These are phyloP conservation scores for Lachnellula subtilissima DNA, from an alignment of 2,329 filamentous ascomycete species.

Conservation along the genomic window DNA sequence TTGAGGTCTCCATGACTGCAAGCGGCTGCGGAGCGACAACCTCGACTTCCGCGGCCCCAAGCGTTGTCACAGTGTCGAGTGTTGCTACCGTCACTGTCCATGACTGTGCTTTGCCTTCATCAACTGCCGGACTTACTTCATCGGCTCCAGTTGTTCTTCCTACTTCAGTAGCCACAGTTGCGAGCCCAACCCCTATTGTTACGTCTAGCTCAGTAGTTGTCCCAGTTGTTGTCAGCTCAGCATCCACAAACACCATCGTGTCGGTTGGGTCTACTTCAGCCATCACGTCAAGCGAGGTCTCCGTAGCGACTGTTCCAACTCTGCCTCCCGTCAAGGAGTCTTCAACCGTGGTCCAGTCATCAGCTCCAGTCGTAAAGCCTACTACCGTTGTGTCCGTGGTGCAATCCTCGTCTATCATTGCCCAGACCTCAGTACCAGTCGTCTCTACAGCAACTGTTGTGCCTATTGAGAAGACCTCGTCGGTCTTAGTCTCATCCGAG, in stretches of 20 bases:
- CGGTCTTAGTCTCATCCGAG: not conserved
- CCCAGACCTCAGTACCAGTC: not conserved
- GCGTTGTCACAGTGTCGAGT: not conserved
- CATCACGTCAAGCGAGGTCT: too few species aligned
- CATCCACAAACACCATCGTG: not conserved
- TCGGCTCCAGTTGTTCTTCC: not conserved
- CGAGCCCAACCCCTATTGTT: not conserved
- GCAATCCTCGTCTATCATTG: not conserved
- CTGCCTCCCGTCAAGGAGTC: not conserved
- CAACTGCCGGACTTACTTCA: slow-evolving; percentile 1
- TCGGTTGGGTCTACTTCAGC: not conserved
- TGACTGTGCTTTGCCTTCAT: slow-evolving; percentile 4
- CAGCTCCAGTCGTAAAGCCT: not conserved
- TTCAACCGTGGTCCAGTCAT: not conserved
- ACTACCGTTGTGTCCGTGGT: not conserved
- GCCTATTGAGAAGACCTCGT: not conserved
- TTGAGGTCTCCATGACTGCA: slow-evolving; percentile 42
- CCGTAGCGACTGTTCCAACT: too few species aligned
- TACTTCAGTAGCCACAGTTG: not conserved
- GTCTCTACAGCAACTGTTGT: not conserved
- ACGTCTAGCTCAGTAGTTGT: too few species aligned
- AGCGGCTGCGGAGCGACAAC: slow-evolving; percentile 32
- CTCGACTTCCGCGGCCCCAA: not conserved
- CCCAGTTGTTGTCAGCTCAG: not conserved
- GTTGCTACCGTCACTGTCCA: slow-evolving; percentile 12